phyloP scores from a whole-genome alignment of 148 eudicot species.

The Drosera capensis region DNA sequence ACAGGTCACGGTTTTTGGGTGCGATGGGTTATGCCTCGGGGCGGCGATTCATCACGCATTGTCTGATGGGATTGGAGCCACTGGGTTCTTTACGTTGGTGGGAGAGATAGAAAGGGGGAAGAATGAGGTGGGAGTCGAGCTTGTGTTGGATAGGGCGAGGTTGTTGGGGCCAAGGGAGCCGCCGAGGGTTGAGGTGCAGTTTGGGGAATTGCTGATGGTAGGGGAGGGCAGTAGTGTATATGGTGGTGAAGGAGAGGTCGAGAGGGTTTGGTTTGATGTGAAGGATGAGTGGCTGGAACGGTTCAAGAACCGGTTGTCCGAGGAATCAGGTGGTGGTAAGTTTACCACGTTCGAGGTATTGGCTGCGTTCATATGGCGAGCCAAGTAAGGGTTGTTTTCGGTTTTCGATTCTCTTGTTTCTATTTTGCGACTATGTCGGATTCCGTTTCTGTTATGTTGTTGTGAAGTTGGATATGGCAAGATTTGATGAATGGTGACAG shows the following conservation, averaged over 20 bases:
- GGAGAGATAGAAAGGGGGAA: constrained; percentile 47
- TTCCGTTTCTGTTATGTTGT: too few species aligned
- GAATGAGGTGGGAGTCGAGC: constrained; percentile 16
- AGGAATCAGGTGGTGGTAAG: constrained; percentile 31
- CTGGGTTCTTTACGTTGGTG: constrained; percentile 36
- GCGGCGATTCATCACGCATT: constrained; percentile 37
- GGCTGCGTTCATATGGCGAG: constrained; percentile 65
- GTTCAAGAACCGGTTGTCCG: constrained; percentile 25
- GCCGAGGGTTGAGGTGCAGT: constrained; percentile 31
- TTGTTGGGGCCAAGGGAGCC: constrained; percentile 48
- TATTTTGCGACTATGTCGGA: neutral
- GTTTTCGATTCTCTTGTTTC: neutral
- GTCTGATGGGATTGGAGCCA: constrained; percentile 59
- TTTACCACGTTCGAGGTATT: constrained; percentile 70
- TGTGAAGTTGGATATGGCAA: too few species aligned
- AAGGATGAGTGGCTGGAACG: constrained; percentile 41
- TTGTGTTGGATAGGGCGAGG: constrained; percentile 40
- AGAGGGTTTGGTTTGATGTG: constrained; percentile 25
- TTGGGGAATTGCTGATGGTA: constrained; percentile 26
- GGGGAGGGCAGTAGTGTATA: constrained; percentile 21
- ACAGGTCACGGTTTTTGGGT: constrained; percentile 36
- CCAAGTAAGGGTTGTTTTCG: constrained; percentile 29
- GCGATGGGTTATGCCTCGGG: constrained; percentile 58
- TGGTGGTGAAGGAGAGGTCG: constrained; percentile 17
- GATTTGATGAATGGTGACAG: too few species aligned